A percentile compares a stretch with the other conserved stretches of the same genome.
Conservation (phyloP, 768 basidiomycete species). For the Suillus bovinus region DNA sequence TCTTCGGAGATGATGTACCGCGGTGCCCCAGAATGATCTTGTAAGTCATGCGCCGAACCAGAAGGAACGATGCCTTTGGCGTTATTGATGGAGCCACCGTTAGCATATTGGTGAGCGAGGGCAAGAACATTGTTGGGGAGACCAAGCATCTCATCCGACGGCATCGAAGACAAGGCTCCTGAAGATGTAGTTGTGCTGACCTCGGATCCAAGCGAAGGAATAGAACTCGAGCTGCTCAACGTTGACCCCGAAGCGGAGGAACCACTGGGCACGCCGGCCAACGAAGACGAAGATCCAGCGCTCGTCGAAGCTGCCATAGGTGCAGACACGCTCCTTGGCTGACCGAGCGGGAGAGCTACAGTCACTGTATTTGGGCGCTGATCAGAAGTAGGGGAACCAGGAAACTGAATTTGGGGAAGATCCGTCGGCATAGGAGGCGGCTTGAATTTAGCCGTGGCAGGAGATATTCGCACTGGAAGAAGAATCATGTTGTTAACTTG, state of each 20-base stretch:
- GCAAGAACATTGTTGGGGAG: slow-evolving; percentile 45
- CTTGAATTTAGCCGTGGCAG: slow-evolving; percentile 87
- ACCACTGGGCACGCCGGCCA: slow-evolving; percentile 36
- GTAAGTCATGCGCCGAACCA: slow-evolving; percentile 45
- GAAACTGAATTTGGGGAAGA: slow-evolving; percentile 48
- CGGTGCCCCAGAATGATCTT: slow-evolving; percentile 41
- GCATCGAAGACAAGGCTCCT: slow-evolving; percentile 47
- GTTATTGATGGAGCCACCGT: slow-evolving; percentile 33
- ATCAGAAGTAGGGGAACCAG: slow-evolving; percentile 27
- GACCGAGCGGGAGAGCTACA: slow-evolving; percentile 49
- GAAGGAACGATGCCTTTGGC: slow-evolving; percentile 28
- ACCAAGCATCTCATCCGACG: slow-evolving; percentile 56
- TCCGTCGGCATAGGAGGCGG: slow-evolving; percentile 49
- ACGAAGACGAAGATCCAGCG: slow-evolving; percentile 24
- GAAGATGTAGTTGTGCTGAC: slow-evolving; percentile 49
- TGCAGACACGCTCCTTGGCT: slow-evolving; percentile 68
- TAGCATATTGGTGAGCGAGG: slow-evolving; percentile 50
- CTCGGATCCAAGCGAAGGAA: slow-evolving; percentile 51
- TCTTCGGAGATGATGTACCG: slow-evolving; percentile 68
- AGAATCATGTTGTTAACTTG: slow-evolving; percentile 31
- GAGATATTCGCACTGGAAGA: slow-evolving; percentile 80
- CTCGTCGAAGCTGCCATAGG: slow-evolving; percentile 53
- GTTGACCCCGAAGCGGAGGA: slow-evolving; percentile 49
- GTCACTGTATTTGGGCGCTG: slow-evolving; percentile 43
- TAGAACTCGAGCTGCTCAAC: slow-evolving; percentile 51